These are phyloP conservation scores for Chloris gayana DNA, from an alignment of 176 grass and related monocot species.

Conservation along the genomic window DNA sequence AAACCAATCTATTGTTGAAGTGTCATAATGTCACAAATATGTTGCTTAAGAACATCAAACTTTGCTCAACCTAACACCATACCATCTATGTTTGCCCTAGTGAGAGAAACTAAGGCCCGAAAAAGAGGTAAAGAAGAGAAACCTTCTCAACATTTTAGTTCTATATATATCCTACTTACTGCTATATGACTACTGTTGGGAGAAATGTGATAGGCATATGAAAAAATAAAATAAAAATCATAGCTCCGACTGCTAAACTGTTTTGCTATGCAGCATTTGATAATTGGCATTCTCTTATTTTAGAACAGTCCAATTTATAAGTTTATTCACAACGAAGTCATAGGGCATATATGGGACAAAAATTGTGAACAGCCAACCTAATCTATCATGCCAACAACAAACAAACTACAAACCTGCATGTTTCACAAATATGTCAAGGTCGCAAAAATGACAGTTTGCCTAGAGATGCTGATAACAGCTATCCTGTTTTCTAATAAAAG, in stretches of 20 bases:
- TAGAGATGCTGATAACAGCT: slow-evolving; percentile 19
- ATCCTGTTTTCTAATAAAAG: not conserved
- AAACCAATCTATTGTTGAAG: slow-evolving; percentile 1
- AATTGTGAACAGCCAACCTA: not conserved
- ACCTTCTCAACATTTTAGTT: not conserved
- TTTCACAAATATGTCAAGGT: slow-evolving; percentile 19
- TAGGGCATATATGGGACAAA: not conserved
- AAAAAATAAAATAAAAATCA: slow-evolving; percentile 4
- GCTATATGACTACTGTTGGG: not conserved
- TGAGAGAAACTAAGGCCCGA: slow-evolving; percentile 14
- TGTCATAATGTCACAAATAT: not conserved
- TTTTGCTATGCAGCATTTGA: slow-evolving; percentile 7
- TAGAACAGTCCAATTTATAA: not conserved
- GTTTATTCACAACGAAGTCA: not conserved
- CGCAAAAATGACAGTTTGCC: slow-evolving; percentile 32
- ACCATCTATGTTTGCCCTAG: slow-evolving; percentile 1
- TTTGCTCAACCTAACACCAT: slow-evolving; percentile 1
- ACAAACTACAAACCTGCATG: slow-evolving; percentile 11
- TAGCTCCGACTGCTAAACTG: slow-evolving; percentile 14
- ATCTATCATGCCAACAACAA: not conserved
- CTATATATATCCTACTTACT: not conserved
- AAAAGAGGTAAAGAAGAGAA: slow-evolving; percentile 19
- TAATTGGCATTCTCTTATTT: not conserved
- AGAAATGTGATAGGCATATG: slow-evolving; percentile 3
- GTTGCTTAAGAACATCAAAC: slow-evolving; percentile 9